Base-by-base conservation (phyloP, 805 yeast species). In the Candida arabinofermentans region DNA sequence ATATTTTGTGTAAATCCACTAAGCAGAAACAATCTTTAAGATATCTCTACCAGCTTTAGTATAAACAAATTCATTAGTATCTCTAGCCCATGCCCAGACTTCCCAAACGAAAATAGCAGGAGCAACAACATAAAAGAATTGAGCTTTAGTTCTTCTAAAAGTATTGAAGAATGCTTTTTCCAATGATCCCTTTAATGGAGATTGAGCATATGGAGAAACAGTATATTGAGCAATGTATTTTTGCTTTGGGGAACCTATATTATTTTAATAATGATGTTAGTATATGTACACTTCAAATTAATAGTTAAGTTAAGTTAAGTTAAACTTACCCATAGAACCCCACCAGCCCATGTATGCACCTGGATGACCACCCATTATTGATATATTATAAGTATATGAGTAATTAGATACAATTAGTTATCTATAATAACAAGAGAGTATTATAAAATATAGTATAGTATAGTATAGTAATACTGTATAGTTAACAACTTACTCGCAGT, bases 11-110 rank as follows among this genome's bases (percentile, higher is more conserved):
- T n/a, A n/a, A n/a, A n/a, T n/a, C n/a, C n/a, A n/a, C n/a, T n/a
- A 63, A 53, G 41, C 69, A 46, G 65, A 61, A 40, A 71, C 81
- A 67, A 79, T 81, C 67, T 77, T 91, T 63, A 91, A 79, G 65
- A 91, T 96, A 75, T 84, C 91, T 74, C 90, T 87, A 67, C 99
- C 99, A 52, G 86, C 98, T 77, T 91, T 91, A 69, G 97, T 89
- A 79, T 91, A 91, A 66, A 91, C 77, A 80, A 73, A 90, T 65
- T 81, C 91, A 71, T 91, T 86, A 80, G 89, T 89, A 64, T 84
- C 89, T 72, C 88, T 81, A 53, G 95, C 90, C 63, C 74, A 68
- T 51, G 78, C 79, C 96, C 96, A 88, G 71, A 91, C 69, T 66
- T 79, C 81, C 86, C 91, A 88, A 62, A 86, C 82, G 53, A 86